phyloP scores from a whole-genome alignment of 169 alveolate genomes.

The Eimeria zaria region DNA sequence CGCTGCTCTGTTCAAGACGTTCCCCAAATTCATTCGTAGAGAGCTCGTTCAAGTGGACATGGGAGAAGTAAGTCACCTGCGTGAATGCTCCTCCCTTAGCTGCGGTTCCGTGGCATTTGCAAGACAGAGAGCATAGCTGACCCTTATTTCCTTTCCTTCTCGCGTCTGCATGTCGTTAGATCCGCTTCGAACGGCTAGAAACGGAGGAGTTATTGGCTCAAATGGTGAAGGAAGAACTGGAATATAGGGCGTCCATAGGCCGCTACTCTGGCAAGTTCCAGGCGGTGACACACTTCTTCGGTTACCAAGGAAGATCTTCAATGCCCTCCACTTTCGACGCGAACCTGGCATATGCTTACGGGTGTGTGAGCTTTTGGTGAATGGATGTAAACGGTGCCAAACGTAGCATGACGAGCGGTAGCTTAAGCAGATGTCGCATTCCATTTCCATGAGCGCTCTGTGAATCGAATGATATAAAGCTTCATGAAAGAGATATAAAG shows the following conservation, averaged over 20 bases:
- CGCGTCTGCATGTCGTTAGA: not conserved
- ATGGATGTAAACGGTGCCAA: not conserved
- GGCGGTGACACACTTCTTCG: constrained; percentile 98
- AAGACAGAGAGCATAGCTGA: not conserved
- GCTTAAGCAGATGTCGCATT: not conserved
- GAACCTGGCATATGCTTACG: constrained; percentile 97
- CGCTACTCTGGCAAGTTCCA: constrained; percentile 96
- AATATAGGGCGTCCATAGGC: constrained; percentile 85
- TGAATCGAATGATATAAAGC: not conserved
- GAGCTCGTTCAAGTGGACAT: constrained; percentile 94
- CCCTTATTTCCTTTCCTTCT: not conserved
- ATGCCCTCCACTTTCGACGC: constrained; percentile 98
- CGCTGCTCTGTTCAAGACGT: constrained; percentile 94
- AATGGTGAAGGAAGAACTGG: constrained; percentile 97
- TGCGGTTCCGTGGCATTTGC: not conserved
- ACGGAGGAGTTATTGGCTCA: constrained; percentile 97
- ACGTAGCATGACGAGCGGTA: not conserved
- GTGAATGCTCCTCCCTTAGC: not conserved
- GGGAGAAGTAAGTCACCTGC: constrained; percentile 66
- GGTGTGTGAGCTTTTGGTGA: constrained; percentile 84
- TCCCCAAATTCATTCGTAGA: constrained; percentile 97
- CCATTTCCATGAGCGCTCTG: not conserved
- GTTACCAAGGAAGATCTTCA: constrained; percentile 99
- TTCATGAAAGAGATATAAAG: too few species aligned
- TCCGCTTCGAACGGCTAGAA: constrained; percentile 91